Evolutionary conservation across 305 asterid genomes (phyloP).

Genomic region (Caryopteris hybrid): DNA sequence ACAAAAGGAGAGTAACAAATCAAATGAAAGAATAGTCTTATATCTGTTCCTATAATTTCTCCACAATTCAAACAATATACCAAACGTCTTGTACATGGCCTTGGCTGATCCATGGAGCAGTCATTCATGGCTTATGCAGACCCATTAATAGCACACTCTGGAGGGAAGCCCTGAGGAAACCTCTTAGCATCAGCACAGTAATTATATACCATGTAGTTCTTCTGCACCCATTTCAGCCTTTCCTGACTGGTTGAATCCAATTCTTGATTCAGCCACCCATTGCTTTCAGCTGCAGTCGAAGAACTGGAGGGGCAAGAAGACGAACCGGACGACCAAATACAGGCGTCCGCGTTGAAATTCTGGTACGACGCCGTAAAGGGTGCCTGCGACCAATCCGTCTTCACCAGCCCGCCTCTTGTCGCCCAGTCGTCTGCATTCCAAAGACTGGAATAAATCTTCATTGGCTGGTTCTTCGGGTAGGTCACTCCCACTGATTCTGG

Average conservation of each 20-base stretch:
- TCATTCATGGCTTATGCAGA: conserved; percentile 2
- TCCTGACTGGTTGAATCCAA: conserved; percentile 32
- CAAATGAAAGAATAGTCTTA: conserved; percentile 1
- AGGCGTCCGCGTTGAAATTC: conserved; percentile 36
- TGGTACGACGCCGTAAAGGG: conserved; percentile 52
- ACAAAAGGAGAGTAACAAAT: not conserved
- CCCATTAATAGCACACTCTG: conserved; percentile 29
- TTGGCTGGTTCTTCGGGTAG: conserved; percentile 45
- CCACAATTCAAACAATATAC: no score
- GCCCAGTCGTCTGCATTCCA: conserved; percentile 72
- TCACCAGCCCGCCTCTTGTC: conserved; percentile 44
- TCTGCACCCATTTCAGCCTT: conserved; percentile 40
- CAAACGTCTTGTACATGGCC: no score
- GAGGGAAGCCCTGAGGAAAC: conserved; percentile 52
- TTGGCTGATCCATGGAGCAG: no score
- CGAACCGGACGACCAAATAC: conserved; percentile 24
- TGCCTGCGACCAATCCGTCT: conserved; percentile 48
- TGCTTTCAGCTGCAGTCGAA: not conserved
- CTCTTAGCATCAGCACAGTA: conserved; percentile 51
- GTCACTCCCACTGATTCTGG: conserved; percentile 37
- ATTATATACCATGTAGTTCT: conserved; percentile 48
- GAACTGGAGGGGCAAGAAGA: conserved; percentile 10
- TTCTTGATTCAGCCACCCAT: conserved; percentile 33
- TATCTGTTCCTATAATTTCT: no score
- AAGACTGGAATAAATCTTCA: conserved; percentile 53